Evolutionary conservation across 2,329 filamentous ascomycete species (phyloP), one percentile per base, ranked within the genome.

Genomic region (Colletotrichum costaricense): DNA sequence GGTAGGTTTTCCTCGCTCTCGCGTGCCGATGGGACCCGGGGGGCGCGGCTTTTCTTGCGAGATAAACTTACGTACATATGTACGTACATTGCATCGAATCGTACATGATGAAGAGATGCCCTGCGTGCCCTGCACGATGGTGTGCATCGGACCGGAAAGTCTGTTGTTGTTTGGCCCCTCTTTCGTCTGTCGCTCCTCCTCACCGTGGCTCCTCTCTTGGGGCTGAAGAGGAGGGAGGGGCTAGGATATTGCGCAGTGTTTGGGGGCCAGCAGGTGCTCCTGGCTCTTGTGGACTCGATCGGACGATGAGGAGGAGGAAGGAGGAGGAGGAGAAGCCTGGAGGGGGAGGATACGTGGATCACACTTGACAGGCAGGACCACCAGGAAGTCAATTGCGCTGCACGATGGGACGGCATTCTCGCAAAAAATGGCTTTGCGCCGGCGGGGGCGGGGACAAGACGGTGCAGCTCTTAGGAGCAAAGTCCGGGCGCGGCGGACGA

Each of bases 381-480:
- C 67, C 24, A 60, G 55, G 46, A 59, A 56, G 60, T 70, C 56
- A 64, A 70, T 52, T 62, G 71, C 46, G 70, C 67, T 56, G 62
- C 60, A 54, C 42, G 11, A 49, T 49, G 19, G 46, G 49, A 30
- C 60, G 60, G 33, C 16, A 52, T 56, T 60, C 38, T 26, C 46
- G 16, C 24, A 24, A 19, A 26, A 35, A 55, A 70, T 65, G 55
- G 67, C 56, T 46, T 64, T 60, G 66, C 59, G 66, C 59, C 66
- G 71, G 56, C 55, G 71, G 71, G 67, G 55, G 71, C 60, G 70
- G 67, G 60, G 71, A 58, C 67, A 22, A 52, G 46, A 70, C 59
- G 66, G 70, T 69, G 70, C 70, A 59, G 67, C 30, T 42, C 55
- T 33, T 56, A 65, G 67, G 33, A 71, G 63, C 56, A 71, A 66